A percentile compares a stretch with the other conserved stretches of the same genome.
Evolutionary conservation across 495 filamentous ascomycete species (phyloP).

Genomic region (Elasticomyces elasticus): DNA sequence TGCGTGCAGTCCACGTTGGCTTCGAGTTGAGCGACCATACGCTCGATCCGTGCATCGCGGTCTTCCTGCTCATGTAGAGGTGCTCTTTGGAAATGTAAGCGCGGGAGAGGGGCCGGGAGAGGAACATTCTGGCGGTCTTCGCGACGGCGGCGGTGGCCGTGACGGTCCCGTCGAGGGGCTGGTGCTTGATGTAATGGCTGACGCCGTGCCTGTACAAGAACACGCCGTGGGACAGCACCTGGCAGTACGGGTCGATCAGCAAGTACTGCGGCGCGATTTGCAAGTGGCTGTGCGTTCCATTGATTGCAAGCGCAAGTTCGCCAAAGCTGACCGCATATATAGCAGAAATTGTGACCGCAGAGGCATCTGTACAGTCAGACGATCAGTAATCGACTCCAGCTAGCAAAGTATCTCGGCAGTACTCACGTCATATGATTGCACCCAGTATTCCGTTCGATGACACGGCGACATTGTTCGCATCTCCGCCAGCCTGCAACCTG

Average conservation of each 20-base stretch:
- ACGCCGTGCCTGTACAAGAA: too few relatives aligned
- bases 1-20: not conserved
- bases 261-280: not conserved
- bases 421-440: conserved; percentile 20
- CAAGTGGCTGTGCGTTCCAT: conserved; percentile 17
- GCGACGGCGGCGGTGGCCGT: not conserved
- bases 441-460: conserved; percentile 11
- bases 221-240: too few relatives aligned
- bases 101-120: not conserved
- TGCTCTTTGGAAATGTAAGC: not conserved
- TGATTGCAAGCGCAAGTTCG: conserved; percentile 21
- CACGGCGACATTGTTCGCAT: conserved; percentile 26
- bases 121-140: not conserved
- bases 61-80: not conserved
- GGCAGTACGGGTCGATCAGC: too few relatives aligned
- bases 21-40: not conserved
- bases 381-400: conserved; percentile 11
- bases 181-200: too few relatives aligned
- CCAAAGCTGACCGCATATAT: conserved; percentile 24
- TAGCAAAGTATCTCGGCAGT: not conserved
- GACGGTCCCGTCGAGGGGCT: too few relatives aligned
- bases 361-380: conserved; percentile 17
- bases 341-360: conserved; percentile 26
- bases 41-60: not conserved
- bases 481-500: conserved; percentile 25